A percentile compares a stretch with the other conserved stretches of the same genome.
Conservation (phyloP, 768 basidiomycete species). For the Tricholoma sp. region DNA sequence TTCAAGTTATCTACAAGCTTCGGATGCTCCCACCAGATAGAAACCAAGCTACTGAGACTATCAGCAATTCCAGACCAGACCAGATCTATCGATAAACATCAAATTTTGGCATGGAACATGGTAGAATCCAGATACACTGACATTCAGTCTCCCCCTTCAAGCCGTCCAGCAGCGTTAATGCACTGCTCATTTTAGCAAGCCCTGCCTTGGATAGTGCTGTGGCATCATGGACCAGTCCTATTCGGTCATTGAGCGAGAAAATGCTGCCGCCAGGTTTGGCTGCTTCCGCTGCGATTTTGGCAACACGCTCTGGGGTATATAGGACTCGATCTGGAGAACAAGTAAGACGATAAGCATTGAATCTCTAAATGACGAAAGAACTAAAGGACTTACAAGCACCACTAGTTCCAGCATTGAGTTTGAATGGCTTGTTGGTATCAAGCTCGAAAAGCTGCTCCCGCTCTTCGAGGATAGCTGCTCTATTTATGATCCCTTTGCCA, state of each 20-base stretch:
- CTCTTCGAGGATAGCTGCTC: constrained; percentile 55
- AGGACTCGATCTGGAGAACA: constrained; percentile 70
- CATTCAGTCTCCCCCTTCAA: constrained; percentile 76
- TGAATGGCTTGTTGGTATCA: constrained; percentile 74
- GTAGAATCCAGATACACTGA: constrained; percentile 26
- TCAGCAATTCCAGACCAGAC: constrained; percentile 73
- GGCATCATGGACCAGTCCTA: constrained; percentile 84
- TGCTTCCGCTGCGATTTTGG: constrained; percentile 75
- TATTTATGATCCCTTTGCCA: constrained; percentile 58
- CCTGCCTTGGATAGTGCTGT: constrained; percentile 81
- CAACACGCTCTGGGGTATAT: constrained; percentile 77
- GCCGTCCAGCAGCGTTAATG: constrained; percentile 68
- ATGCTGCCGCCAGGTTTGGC: constrained; percentile 37
- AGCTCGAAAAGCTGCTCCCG: constrained; percentile 67
- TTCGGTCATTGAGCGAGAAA: constrained; percentile 81
- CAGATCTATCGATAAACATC: constrained; percentile 43
- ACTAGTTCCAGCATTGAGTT: constrained; percentile 83
- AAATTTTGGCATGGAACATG: background rate
- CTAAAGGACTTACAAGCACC: constrained; percentile 70
- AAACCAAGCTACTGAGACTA: constrained; percentile 48
- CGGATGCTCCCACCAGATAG: constrained; percentile 82
- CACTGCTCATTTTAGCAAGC: constrained; percentile 68
- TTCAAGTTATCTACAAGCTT: constrained; percentile 49
- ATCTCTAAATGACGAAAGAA: background rate
- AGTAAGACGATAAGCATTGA: background rate